These are phyloP conservation scores for Gypsophila paniculata DNA, from an alignment of 179 eudicot genomes.

Conservation along the genomic window DNA sequence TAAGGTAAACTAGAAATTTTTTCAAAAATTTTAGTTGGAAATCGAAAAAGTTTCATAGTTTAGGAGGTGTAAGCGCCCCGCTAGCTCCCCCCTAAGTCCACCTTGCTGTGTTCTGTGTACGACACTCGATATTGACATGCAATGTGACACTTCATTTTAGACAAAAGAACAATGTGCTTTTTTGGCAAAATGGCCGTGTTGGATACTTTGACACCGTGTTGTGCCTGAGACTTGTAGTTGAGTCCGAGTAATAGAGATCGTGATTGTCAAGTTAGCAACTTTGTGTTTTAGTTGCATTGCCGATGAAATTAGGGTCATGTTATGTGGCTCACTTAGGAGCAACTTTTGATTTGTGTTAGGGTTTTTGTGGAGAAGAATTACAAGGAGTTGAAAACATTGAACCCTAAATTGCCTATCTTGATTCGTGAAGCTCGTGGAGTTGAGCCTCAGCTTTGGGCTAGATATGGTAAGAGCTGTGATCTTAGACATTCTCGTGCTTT, in stretches of 20 bases:
- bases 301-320: background rate
- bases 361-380: constrained; percentile 70
- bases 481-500: background rate
- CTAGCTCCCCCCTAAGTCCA: too few species aligned
- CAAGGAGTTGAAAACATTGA: constrained; percentile 73
- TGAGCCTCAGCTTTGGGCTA: constrained; percentile 92
- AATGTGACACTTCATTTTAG: too few species aligned
- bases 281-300: background rate
- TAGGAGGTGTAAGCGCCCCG: too few species aligned
- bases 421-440: constrained; percentile 73
- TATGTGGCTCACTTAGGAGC: background rate
- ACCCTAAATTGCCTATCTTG: constrained; percentile 78
- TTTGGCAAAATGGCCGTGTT: too few species aligned
- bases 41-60: too few species aligned
- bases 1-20: too few species aligned
- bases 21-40: too few species aligned
- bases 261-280: background rate
- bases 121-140: too few species aligned
- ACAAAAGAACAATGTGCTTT: too few species aligned
- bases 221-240: too few species aligned
- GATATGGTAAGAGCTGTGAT: constrained; percentile 53
- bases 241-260: background rate
- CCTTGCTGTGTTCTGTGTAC: too few species aligned
- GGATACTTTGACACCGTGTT: too few species aligned
- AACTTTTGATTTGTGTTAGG: constrained; percentile 29